These are phyloP conservation scores for Fusarium clavum DNA, from an alignment of 2,329 filamentous ascomycete genomes.

Conservation along the genomic window DNA sequence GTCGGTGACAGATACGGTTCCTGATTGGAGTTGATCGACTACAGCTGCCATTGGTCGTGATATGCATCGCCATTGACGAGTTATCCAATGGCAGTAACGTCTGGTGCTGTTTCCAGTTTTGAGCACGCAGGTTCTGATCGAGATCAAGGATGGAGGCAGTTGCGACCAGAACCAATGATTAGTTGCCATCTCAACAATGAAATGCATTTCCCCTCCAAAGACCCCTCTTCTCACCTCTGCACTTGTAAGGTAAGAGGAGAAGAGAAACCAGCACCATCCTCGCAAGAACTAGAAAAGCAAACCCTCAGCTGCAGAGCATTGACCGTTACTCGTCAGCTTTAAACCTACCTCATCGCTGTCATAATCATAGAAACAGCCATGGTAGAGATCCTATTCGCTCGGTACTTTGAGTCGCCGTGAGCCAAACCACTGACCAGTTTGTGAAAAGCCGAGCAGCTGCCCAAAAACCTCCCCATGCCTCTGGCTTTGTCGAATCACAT, in stretches of 20 bases:
- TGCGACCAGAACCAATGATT: constrained; percentile 23
- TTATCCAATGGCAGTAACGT: constrained; percentile 11
- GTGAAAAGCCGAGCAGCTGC: constrained; percentile 30
- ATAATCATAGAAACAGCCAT: constrained; percentile 26
- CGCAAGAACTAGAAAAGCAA: constrained; percentile 19
- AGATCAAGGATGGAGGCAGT: constrained; percentile 28
- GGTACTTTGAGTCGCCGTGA: constrained; percentile 40
- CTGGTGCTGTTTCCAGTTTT: constrained; percentile 5
- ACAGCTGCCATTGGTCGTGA: constrained; percentile 3
- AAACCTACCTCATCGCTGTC: constrained; percentile 34
- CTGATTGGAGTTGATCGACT: constrained; percentile 11
- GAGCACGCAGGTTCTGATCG: constrained; percentile 9
- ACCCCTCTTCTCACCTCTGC: constrained; percentile 8
- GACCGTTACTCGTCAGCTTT: constrained; percentile 37
- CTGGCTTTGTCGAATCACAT: constrained; percentile 45
- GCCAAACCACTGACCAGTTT: constrained; percentile 31
- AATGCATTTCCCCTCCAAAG: not conserved
- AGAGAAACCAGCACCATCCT: constrained; percentile 24
- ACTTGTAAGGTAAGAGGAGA: constrained; percentile 6
- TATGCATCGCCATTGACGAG: not conserved
- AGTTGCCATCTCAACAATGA: constrained; percentile 13
- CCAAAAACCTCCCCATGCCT: constrained; percentile 25
- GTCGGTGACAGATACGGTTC: not conserved
- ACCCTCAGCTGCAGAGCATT: constrained; percentile 17
- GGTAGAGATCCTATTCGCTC: constrained; percentile 42